Percentiles rank a stretch among this genome's conserved stretches.
phyloP scores from a whole-genome alignment of 306 rosid species.

The Prunus armeniaca region DNA sequence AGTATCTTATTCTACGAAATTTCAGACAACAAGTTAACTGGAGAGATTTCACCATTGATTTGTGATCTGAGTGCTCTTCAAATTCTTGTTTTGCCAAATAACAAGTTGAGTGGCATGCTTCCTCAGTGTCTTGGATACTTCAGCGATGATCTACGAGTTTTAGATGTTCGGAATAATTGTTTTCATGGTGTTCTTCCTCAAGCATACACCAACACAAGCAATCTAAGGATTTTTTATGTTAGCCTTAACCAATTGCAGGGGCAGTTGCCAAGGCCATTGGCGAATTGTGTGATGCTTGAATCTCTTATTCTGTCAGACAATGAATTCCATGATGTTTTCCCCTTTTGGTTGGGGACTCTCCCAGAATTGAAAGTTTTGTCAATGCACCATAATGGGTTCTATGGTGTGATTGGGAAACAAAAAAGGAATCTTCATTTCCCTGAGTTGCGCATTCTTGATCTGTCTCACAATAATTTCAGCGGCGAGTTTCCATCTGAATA shows the following conservation, averaged over 20 bases:
- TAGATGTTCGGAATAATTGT: not conserved
- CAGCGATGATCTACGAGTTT: not conserved
- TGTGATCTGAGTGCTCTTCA: not conserved
- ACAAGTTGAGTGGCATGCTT: not conserved
- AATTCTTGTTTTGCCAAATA: not conserved
- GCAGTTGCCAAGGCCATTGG: not conserved
- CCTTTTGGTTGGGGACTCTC: not conserved
- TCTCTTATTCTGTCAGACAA: not conserved
- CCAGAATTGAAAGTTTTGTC: not conserved
- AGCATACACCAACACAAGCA: not conserved
- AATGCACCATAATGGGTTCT: not conserved
- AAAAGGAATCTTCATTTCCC: too few relatives aligned
- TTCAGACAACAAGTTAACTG: not conserved
- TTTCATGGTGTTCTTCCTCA: not conserved
- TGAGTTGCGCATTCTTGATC: too few relatives aligned
- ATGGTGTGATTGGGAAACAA: not conserved
- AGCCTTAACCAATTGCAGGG: not conserved
- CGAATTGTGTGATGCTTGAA: not conserved
- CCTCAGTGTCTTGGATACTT: not conserved
- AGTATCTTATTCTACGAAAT: accelerated
- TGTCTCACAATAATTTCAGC: too few relatives aligned
- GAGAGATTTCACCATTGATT: not conserved
- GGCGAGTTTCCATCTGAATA: too few relatives aligned
- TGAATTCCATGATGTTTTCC: not conserved
- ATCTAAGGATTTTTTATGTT: not conserved